These are phyloP conservation scores for Cucumis hystrix DNA, from an alignment of 306 rosid genomes.

Conservation along the genomic window DNA sequence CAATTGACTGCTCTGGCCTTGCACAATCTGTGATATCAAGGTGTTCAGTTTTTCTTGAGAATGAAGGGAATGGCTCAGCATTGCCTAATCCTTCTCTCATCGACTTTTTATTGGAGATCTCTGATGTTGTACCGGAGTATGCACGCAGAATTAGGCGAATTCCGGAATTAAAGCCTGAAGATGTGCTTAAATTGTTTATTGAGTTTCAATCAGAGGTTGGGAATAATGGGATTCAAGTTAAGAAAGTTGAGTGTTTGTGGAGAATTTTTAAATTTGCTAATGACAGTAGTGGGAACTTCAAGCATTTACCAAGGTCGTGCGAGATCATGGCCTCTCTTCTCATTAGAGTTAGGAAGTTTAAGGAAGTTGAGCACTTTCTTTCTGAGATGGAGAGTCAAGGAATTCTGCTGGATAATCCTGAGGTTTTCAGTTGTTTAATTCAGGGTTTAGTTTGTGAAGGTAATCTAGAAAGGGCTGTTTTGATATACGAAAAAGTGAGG, in stretches of 20 bases:
- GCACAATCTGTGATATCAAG: conserved; percentile 30
- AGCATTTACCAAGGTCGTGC: conserved; percentile 31
- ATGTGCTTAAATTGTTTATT: conserved; percentile 39
- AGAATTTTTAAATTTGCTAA: conserved; percentile 42
- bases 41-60: conserved; percentile 15
- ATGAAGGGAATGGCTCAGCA: conserved; percentile 19
- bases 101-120: conserved; percentile 41
- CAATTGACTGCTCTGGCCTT: conserved; percentile 28
- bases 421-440: conserved; percentile 26
- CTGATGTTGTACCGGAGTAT: conserved; percentile 38
- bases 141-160: conserved; percentile 50
- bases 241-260: conserved; percentile 57
- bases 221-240: conserved; percentile 17
- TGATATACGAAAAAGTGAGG: conserved; percentile 32
- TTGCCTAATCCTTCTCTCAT: conserved; percentile 28
- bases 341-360: conserved; percentile 34
- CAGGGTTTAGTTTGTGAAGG: conserved; percentile 36
- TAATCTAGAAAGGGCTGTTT: conserved; percentile 45
- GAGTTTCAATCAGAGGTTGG: conserved; percentile 34
- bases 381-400: conserved; percentile 28
- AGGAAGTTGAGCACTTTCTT: conserved; percentile 55
- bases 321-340: conserved; percentile 68
- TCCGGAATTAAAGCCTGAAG: conserved; percentile 31
- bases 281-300: conserved; percentile 15
- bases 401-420: conserved; percentile 20